A percentile compares a stretch with the other conserved stretches of the same genome.
phyloP scores from a whole-genome alignment of 306 rosid species.

The Quercus robur region DNA sequence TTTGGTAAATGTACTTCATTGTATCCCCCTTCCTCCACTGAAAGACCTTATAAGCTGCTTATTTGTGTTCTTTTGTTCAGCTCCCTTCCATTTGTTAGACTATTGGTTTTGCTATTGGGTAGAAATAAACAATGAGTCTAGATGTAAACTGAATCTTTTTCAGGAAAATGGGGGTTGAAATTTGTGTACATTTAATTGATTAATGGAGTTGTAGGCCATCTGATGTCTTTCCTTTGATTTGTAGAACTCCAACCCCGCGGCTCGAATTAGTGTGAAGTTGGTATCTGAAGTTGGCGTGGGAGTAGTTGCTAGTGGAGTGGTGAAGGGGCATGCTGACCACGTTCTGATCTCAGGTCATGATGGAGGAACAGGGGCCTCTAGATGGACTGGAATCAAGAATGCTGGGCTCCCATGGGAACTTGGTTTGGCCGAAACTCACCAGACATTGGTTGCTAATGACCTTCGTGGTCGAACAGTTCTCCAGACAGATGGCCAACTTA shows the following conservation, averaged over 20 bases:
- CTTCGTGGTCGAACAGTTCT: slow-evolving; percentile 94
- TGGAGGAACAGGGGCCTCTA: slow-evolving; percentile 99
- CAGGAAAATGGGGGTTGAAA: neutral
- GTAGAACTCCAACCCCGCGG: slow-evolving; percentile 88
- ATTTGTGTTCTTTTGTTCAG: neutral
- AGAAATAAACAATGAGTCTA: too few relatives aligned
- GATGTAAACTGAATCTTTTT: neutral
- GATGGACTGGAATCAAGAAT: slow-evolving; percentile 99
- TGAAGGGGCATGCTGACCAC: slow-evolving; percentile 98
- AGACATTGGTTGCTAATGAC: slow-evolving; percentile 92
- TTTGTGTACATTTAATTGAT: neutral
- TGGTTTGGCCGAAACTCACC: slow-evolving; percentile 99
- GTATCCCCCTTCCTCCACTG: neutral
- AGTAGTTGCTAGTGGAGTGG: slow-evolving; percentile 99
- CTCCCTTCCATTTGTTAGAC: neutral
- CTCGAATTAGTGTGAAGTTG: slow-evolving; percentile 95
- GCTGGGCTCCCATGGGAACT: slow-evolving; percentile 99
- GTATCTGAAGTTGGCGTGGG: slow-evolving; percentile 99
- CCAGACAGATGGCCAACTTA: slow-evolving; percentile 99
- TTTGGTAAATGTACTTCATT: neutral
- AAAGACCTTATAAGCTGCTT: neutral
- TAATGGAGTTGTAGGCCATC: neutral
- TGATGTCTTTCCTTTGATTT: slow-evolving; percentile 22
- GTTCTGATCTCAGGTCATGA: slow-evolving; percentile 96
- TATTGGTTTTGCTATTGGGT: neutral